These are phyloP conservation scores for Persicaria tinctoria DNA, from an alignment of 148 eudicot genomes.

Conservation along the genomic window DNA sequence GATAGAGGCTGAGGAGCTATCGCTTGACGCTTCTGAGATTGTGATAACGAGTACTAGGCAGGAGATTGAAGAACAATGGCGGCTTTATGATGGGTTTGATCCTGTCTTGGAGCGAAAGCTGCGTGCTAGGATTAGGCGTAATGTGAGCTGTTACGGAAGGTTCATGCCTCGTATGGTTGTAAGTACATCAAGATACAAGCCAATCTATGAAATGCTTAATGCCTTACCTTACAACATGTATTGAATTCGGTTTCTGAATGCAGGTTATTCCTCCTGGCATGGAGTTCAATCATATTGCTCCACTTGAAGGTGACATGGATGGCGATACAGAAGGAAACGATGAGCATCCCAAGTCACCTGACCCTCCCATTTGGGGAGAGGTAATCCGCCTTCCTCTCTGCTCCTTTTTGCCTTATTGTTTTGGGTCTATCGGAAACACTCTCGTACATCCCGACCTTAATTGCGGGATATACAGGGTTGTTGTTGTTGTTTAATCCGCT, in stretches of 20 bases:
- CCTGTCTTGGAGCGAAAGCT: constrained; percentile 73
- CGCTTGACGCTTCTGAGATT: constrained; percentile 75
- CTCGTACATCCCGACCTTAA: no score
- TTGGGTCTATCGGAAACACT: no score
- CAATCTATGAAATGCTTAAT: background rate
- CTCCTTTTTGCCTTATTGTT: no score
- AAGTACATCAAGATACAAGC: constrained; percentile 21
- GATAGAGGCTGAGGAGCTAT: constrained; percentile 86
- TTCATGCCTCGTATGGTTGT: constrained; percentile 97
- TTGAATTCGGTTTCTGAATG: background rate
- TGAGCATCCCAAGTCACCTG: constrained; percentile 29
- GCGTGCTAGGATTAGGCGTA: constrained; percentile 62
- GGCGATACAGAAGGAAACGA: constrained; percentile 32
- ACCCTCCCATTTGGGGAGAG: constrained; percentile 87
- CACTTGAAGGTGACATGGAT: constrained; percentile 32
- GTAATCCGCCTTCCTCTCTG: constrained; percentile 19
- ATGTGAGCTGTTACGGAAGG: constrained; percentile 79
- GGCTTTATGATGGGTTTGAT: constrained; percentile 84
- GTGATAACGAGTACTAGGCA: constrained; percentile 86
- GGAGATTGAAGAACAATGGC: constrained; percentile 95
- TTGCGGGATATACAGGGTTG: no score
- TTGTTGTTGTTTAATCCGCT: no score
- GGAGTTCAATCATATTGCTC: constrained; percentile 40
- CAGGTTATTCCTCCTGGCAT: constrained; percentile 46
- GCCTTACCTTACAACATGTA: background rate